Percentiles rank a stretch among this genome's conserved stretches.
Conservation (phyloP, 495 filamentous ascomycete species). For the Aspergillus nidulans region DNA sequence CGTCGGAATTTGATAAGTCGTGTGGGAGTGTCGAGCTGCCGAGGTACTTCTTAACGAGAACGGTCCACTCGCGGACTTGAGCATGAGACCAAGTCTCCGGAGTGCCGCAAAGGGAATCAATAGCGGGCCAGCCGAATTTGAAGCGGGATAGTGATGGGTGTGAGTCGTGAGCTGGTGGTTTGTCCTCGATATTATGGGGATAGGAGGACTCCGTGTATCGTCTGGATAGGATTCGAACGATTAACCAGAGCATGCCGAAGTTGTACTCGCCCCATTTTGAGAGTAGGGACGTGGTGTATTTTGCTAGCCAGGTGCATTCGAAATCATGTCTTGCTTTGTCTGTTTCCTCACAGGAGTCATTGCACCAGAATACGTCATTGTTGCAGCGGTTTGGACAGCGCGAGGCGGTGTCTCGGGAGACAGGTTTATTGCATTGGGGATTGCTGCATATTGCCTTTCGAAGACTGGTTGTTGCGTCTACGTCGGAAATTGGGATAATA, state of each 20-base stretch:
- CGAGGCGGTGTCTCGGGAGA: constrained; percentile 7
- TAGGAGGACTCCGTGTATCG: constrained; percentile 14
- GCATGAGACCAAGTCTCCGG: constrained; percentile 33
- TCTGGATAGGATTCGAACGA: constrained; percentile 34
- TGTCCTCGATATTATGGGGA: not conserved
- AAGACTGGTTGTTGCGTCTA: constrained; percentile 17
- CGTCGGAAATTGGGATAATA: constrained; percentile 30
- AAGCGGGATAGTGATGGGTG: not conserved
- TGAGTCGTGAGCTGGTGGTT: not conserved
- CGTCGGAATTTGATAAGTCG: constrained; percentile 14
- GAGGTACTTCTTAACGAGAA: constrained; percentile 38
- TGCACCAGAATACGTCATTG: constrained; percentile 34
- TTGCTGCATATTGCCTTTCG: constrained; percentile 32
- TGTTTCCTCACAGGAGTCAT: constrained; percentile 17
- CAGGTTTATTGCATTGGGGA: constrained; percentile 26
- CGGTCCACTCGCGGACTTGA: constrained; percentile 27
- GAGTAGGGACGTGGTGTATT: constrained; percentile 24
- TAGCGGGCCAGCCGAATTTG: constrained; percentile 27
- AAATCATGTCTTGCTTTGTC: constrained; percentile 30
- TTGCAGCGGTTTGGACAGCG: constrained; percentile 27
- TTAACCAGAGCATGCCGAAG: constrained; percentile 41
- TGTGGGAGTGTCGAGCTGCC: constrained; percentile 20
- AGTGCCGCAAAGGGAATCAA: constrained; percentile 34
- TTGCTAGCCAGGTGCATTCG: constrained; percentile 36
- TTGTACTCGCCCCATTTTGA: constrained; percentile 35